Conservation (phyloP, 2,329 filamentous ascomycete genomes). For the Nemania diffusa region DNA sequence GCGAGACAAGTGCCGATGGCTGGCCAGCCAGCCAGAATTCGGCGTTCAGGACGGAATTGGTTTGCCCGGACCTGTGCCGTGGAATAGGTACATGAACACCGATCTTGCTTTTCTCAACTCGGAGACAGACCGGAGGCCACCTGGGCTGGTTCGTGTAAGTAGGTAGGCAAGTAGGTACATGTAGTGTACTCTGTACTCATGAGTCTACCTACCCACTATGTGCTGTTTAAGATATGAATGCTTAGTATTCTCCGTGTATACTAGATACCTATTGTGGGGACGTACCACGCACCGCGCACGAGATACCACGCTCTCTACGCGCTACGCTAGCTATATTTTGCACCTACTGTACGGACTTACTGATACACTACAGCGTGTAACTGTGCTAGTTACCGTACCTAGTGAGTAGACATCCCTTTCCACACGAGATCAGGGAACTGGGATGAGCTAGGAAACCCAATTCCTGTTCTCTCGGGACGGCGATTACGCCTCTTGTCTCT, state of each 20-base stretch:
- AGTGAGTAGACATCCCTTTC: neutral
- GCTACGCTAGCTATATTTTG: neutral
- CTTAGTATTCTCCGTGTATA: too few species aligned
- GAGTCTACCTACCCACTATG: too few species aligned
- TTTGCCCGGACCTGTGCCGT: constrained; percentile 32
- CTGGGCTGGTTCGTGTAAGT: constrained; percentile 12
- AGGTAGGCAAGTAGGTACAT: constrained; percentile 26
- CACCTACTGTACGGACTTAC: neutral
- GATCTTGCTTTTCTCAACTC: constrained; percentile 34
- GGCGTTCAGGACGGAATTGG: constrained; percentile 26
- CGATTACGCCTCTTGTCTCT: constrained; percentile 19
- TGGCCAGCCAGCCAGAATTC: constrained; percentile 16
- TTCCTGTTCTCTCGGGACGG: constrained; percentile 36
- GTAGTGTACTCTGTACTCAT: neutral
- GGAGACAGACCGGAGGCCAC: constrained; percentile 29
- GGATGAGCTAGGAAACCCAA: constrained; percentile 16
- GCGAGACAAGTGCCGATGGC: constrained; percentile 39
- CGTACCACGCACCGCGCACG: neutral
- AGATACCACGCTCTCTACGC: neutral
- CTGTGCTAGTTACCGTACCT: too few species aligned
- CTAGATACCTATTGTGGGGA: neutral
- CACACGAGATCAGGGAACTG: neutral
- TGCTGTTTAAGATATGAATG: neutral
- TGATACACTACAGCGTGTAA: too few species aligned
- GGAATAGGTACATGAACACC: constrained; percentile 26